Evolutionary conservation across 2,329 filamentous ascomycete genomes (phyloP), one percentile per base, ranked within the genome.

Genomic region (Myriangium duriaei): DNA sequence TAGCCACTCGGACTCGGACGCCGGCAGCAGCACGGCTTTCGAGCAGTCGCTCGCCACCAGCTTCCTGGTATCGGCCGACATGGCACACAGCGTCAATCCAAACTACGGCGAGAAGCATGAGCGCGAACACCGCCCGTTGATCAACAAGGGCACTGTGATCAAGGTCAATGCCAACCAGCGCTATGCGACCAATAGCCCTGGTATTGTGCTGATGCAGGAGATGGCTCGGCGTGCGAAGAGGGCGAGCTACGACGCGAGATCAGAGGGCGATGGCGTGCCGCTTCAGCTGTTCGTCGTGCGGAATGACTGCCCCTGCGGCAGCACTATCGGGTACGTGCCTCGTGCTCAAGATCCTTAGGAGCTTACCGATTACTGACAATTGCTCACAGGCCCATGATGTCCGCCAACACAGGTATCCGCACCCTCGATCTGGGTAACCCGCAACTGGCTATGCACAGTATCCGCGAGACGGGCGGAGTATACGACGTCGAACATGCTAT

Each of bases 131-230:
- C 76, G 83, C 47, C 91, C 91, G 4, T 79, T 87, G 61, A 92
- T 98, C 73, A 98, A 98, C 71, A 83, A 85, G 59, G 91, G 91
- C 36, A 84, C 84, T 3, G 88, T 96, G 32, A 86, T 98, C 68
- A 98, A 98, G 66, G 73, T 98, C 68, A 98, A 98, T 57, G 91
- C 91, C 45, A 98, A 96, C 60, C 85, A 91, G 49, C 80, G 87
- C 45, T 98, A 98, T 62, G 86, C 88, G 18, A 98, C 91, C 39
- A 96, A 95, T 66, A 84, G 85, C 0, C 91, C 91, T 1, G 91
- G 91, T 24, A 93, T 96, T 49, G 88, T 93, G 5, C 68, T 98
- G 21, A 60, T 98, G 9, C 83, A 95, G 60, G 87, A 96, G 64
- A 78, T 81, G 30, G 91, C 91, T 2, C 66, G 69, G 41, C 62